Conservation (phyloP, 2,329 filamentous ascomycete species). For the Fusarium chuoi region DNA sequence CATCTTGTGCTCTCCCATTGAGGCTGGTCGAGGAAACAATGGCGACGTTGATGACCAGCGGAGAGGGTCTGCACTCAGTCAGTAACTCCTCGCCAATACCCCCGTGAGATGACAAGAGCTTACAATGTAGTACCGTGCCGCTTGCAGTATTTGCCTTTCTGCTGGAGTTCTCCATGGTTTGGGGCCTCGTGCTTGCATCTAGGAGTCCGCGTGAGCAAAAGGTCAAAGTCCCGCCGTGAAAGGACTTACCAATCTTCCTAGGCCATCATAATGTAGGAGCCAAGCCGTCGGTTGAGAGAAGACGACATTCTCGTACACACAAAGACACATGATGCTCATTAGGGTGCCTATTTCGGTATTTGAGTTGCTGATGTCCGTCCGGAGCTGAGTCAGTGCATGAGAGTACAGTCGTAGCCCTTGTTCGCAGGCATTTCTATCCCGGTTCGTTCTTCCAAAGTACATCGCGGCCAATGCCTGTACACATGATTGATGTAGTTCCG, state of each 20-base stretch:
- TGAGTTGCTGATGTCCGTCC: constrained; percentile 1
- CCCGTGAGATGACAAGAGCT: accelerated
- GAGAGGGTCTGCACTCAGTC: constrained; percentile 14
- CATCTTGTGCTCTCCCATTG: constrained; percentile 10
- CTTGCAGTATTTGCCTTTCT: constrained; percentile 14
- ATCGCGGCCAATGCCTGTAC: constrained; percentile 13
- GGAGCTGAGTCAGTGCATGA: constrained; percentile 15
- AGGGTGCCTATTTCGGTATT: constrained; percentile 7
- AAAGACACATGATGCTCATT: constrained; percentile 22
- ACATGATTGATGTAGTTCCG: constrained; percentile 12
- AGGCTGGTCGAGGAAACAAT: constrained; percentile 20
- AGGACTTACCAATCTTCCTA: constrained; percentile 10
- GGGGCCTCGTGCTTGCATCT: constrained; percentile 26
- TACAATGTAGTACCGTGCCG: constrained; percentile 15
- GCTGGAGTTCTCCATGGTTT: neutral
- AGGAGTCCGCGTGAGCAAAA: neutral
- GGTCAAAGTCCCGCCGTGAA: neutral
- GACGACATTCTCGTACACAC: constrained; percentile 15
- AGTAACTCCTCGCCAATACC: accelerated
- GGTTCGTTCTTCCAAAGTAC: constrained; percentile 18
- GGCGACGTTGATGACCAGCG: constrained; percentile 19
- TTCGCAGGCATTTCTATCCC: constrained; percentile 7
- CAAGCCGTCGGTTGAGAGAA: constrained; percentile 26
- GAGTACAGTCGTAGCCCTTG: constrained; percentile 15
- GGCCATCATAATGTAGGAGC: constrained; percentile 25